Evolutionary conservation across 2,329 filamentous ascomycete species (phyloP).

Genomic region (Fusarium poae): DNA sequence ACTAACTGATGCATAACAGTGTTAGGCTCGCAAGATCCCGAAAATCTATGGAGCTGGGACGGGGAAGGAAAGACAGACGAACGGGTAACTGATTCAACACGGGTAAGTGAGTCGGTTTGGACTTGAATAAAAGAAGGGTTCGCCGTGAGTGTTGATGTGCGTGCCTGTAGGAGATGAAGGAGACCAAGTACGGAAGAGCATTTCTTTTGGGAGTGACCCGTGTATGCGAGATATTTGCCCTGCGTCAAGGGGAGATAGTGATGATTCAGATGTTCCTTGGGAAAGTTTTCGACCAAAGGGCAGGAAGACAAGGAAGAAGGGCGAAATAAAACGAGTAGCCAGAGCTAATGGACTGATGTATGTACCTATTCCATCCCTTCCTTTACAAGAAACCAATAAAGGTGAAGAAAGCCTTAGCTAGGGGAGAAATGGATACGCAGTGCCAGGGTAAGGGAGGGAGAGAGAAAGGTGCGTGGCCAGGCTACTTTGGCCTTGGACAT

Average conservation of each 20-base stretch:
- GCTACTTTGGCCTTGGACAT: conserved; percentile 48
- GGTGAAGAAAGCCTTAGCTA: conserved; percentile 24
- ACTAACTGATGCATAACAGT: conserved; percentile 20
- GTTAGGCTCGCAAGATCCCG: conserved; percentile 22
- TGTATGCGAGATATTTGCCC: conserved; percentile 53
- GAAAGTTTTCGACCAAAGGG: conserved; percentile 34
- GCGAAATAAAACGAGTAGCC: conserved; percentile 32
- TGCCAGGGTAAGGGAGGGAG: conserved; percentile 36
- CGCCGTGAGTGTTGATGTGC: conserved; percentile 43
- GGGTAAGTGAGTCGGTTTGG: conserved; percentile 45
- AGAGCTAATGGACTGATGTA: conserved; percentile 43
- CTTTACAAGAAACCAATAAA: conserved; percentile 32
- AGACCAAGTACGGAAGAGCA: conserved; percentile 49
- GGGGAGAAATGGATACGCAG: conserved; percentile 29
- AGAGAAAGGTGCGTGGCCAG: conserved; percentile 37
- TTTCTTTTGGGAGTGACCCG: conserved; percentile 53
- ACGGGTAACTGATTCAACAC: conserved; percentile 40
- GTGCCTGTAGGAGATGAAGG: conserved; percentile 44
- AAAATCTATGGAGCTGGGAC: conserved; percentile 16
- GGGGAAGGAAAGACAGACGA: conserved; percentile 42
- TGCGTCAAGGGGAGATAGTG: conserved; percentile 47
- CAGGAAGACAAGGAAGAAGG: conserved; percentile 42
- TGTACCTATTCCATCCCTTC: conserved; percentile 45
- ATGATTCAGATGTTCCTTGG: conserved; percentile 46
- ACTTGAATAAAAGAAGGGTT: conserved; percentile 51